These are phyloP conservation scores for Pyrus betulifolia DNA, from an alignment of 306 rosid species.

Conservation along the genomic window DNA sequence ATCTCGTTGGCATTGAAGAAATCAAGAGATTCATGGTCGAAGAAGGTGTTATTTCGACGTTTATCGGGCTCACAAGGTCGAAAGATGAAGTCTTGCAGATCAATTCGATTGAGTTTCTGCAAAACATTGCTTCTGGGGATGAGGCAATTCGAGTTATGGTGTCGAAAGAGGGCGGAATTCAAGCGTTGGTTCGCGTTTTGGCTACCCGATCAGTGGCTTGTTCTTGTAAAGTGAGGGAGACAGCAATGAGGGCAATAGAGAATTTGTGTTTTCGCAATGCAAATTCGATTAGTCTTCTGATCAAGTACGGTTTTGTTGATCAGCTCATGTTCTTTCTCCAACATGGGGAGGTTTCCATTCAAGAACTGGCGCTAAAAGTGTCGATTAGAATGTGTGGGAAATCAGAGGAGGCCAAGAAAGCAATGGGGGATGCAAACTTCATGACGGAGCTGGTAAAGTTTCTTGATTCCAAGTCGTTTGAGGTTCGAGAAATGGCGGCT, in stretches of 20 bases:
- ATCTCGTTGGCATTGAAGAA: conserved; percentile 69
- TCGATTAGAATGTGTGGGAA: conserved; percentile 47
- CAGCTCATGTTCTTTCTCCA: conserved; percentile 51
- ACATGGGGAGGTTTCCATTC: conserved; percentile 60
- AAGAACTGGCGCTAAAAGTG: conserved; percentile 67
- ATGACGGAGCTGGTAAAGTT: conserved; percentile 74
- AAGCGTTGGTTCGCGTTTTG: conserved; percentile 41
- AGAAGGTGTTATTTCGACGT: conserved; percentile 56
- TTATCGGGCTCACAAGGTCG: conserved; percentile 40
- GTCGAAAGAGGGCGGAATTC: conserved; percentile 65
- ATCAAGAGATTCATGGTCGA: conserved; percentile 80
- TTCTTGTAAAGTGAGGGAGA: conserved; percentile 51
- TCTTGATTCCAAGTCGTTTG: conserved; percentile 66
- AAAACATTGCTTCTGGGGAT: conserved; percentile 58
- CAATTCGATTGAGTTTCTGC: conserved; percentile 53
- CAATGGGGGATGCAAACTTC: conserved; percentile 62
- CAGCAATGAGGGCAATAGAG: conserved; percentile 55
- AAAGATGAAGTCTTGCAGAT: conserved; percentile 59
- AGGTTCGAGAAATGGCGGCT: conserved; percentile 77
- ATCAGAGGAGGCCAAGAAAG: conserved; percentile 70
- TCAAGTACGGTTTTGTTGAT: conserved; percentile 56
- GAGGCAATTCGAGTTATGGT: conserved; percentile 42
- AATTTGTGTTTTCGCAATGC: conserved; percentile 46
- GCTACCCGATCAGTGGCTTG: conserved; percentile 38
- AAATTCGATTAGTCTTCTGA: conserved; percentile 33